Base-by-base conservation (phyloP, 176 grass and related monocot genomes). In the Luzula sylvatica region DNA sequence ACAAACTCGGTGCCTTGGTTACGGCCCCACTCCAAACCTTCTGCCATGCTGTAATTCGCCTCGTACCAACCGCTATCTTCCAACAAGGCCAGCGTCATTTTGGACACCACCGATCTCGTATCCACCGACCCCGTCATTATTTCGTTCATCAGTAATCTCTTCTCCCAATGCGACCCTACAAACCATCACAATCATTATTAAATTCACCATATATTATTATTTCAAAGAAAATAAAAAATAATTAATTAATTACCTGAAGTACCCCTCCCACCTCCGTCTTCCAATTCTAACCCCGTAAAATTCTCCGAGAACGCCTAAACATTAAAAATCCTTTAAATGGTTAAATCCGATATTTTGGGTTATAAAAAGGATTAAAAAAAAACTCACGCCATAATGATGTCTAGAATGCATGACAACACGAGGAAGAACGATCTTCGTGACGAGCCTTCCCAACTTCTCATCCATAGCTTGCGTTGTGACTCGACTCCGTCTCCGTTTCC, bases 91-190 rank as follows among this genome's bases (percentile, higher is more conserved):
- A 98, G 77, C 18, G 93, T 98, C 93, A 98, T 98, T 72, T 82
- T 87, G 73, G 93, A 98, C 64, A 98, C 93, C 21, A 98, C 81
- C 16, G 93, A 98, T 79, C 72, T 79, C 56, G 93, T 90, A 72
- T 98, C 93, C 23, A 98, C 93, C 20, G 93, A 98, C 11, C 93
- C 93, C 16, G 93, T 98, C 93, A 98, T 98, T 55, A 98, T 98
- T 56, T 98, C 93, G 62, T 98, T 98, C 93, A 98, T 98, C 61
- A 98, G 58, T 29, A 98, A 78, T 54, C 93, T 87, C 73, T 98
- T 98, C 75, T 98, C 93, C 93, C 93, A 98, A 29, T 98, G 93
- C 6, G 93, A 98, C 58, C 93, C 93, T 98, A n/a, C n/a, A n/a
- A n/a, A n/a, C n/a, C n/a, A n/a, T n/a, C n/a, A n/a, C n/a, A n/a